A percentile compares a stretch with the other conserved stretches of the same genome.
Conservation (phyloP, 306 rosid genomes). For the Begonia masoniana region DNA sequence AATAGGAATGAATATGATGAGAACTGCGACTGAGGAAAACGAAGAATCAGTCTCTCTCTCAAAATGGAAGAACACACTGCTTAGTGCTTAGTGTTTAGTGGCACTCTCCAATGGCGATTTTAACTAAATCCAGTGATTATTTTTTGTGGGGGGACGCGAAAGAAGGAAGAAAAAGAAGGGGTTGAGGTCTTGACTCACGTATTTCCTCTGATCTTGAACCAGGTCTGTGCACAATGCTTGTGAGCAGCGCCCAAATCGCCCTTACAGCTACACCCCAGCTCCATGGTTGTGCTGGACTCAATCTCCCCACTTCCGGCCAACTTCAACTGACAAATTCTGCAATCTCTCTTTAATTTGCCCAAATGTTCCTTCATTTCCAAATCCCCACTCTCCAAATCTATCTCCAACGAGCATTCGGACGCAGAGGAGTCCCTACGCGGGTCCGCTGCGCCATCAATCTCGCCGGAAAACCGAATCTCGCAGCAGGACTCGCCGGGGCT, state of each 20-base stretch:
- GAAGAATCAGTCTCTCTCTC: no score
- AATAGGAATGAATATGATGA: no score
- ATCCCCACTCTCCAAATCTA: slow-evolving; percentile 34
- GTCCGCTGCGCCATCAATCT: slow-evolving; percentile 6
- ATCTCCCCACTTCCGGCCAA: slow-evolving; percentile 3
- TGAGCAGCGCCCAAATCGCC: slow-evolving; percentile 36
- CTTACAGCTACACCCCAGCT: slow-evolving; percentile 29
- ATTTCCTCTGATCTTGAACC: slow-evolving; percentile 42
- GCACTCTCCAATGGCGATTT: no score
- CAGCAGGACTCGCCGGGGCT: slow-evolving; percentile 4
- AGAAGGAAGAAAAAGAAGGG: not conserved
- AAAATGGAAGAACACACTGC: no score
- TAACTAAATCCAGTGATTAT: no score
- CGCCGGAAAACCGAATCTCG: slow-evolving; percentile 12
- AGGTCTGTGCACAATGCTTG: slow-evolving; percentile 34
- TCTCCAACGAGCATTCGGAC: slow-evolving; percentile 12
- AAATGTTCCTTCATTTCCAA: slow-evolving; percentile 22
- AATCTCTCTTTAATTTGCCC: slow-evolving; percentile 18
- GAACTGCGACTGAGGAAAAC: no score
- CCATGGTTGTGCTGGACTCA: slow-evolving; percentile 15
- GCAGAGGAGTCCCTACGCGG: slow-evolving; percentile 8
- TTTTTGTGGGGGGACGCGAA: no score
- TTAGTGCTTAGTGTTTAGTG: no score
- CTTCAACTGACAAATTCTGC: slow-evolving; percentile 31
- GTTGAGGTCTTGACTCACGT: slow-evolving; percentile 16